Evolutionary conservation across 495 filamentous ascomycete species (phyloP).

Genomic region (Neurospora sp.): DNA sequence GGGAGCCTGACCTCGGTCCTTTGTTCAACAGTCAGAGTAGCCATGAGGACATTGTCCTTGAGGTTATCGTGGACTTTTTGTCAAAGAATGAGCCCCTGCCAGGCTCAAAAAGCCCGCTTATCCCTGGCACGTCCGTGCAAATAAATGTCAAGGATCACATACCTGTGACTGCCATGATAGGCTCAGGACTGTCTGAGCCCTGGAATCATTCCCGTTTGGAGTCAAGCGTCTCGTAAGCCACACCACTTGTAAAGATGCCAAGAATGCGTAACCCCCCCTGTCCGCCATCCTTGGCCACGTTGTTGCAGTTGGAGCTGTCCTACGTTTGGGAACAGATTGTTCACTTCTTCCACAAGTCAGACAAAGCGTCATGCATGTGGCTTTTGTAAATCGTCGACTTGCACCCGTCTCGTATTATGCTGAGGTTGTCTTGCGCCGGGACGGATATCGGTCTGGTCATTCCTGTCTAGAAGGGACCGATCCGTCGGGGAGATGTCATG

Average conservation of each 20-base stretch:
- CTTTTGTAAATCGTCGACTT: not conserved
- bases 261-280: constrained; percentile 3
- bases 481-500: not conserved
- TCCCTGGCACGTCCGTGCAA: constrained; percentile 11
- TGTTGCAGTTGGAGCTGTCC: constrained; percentile 15
- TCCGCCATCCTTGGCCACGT: constrained; percentile 1
- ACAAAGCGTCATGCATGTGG: not conserved
- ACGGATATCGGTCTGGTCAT: not conserved
- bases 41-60: constrained; percentile 7
- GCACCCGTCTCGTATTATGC: not conserved
- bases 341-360: not conserved
- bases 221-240: constrained; percentile 7
- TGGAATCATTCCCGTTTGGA: constrained; percentile 7
- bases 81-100: constrained; percentile 15
- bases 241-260: not conserved
- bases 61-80: constrained; percentile 6
- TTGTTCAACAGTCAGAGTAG: constrained; percentile 1
- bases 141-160: constrained; percentile 15
- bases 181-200: constrained; percentile 10
- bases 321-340: not conserved
- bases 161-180: constrained; percentile 8
- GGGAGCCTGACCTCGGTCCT: not conserved
- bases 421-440: not conserved
- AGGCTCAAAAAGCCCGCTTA: constrained; percentile 4
- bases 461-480: not conserved